Base-by-base conservation (phyloP, 495 filamentous ascomycete genomes). In the Jackrogersella minutella region DNA sequence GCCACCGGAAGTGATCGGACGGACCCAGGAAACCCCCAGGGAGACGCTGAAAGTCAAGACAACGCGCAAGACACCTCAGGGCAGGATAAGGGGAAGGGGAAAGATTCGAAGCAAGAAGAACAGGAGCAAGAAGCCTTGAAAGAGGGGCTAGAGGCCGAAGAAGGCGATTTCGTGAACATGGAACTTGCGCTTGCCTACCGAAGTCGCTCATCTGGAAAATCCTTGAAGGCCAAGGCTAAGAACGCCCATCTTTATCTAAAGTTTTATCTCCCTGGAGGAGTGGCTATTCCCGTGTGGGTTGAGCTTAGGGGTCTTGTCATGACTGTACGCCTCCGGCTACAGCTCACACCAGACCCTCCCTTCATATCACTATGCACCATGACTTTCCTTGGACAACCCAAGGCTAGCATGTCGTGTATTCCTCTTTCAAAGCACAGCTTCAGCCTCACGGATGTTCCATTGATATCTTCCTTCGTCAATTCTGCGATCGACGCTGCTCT, bases 301-400 rank as follows among this genome's bases (percentile, higher is more conserved):
- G 89, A 91, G 67, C 79, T 91, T 3, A 80, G 84, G 34, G 89
- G 88, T 11, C 75, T 90, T 17, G 82, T 90, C 4, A 86, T 89
- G 9, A 87, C 84, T 16, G 79, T 89, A 72, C 83, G 89, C 10
- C 60, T 91, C 5, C 84, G 88, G 24, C 80, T 91, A 14, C 89
- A 91, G 62, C 79, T 91, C 2, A 86, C 84, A 11, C 89, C 89
- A 3, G 89, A 91, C 67, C 89, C 89, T 2, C 89, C 89, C 0
- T 91, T 91, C 75, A 84, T 91, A 72, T 80, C 85, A 36, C 79
- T 91, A 6, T 88, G 84, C 66, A 91, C 89, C 0, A 69, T 91
- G 49, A 90, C 88, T 0, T 86, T 91, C 64, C 84, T 91, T n/a
- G 89, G 89, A n/a, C 89, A 91, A 71, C 90, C 90, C 0, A 84